phyloP scores from a whole-genome alignment of 176 grass and related monocot species.

The Dendrocalamus sinicus region DNA sequence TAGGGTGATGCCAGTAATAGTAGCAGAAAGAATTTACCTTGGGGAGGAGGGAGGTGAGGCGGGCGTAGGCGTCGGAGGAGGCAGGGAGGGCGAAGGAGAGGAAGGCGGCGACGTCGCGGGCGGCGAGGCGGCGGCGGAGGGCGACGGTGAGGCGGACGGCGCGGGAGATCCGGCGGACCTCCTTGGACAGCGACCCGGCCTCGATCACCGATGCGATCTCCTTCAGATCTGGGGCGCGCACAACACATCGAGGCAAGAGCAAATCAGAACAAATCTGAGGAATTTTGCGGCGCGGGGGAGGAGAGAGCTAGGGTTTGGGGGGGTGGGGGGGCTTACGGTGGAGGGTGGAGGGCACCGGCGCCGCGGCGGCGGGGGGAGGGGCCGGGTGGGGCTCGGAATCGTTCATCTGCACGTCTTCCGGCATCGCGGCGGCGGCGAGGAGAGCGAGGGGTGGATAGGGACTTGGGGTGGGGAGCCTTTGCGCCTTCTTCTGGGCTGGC shows the following conservation, averaged over 20 bases:
- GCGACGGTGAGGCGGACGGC: slow-evolving; percentile 75
- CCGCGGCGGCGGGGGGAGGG: background rate
- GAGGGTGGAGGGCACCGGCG: slow-evolving; percentile 29
- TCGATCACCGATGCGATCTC: slow-evolving; percentile 78
- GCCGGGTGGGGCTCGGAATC: slow-evolving; percentile 26
- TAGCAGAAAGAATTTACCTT: slow-evolving; percentile 39
- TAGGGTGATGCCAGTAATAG: background rate
- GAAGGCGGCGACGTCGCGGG: slow-evolving; percentile 57
- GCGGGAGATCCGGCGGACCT: slow-evolving; percentile 82
- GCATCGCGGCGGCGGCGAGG: slow-evolving; percentile 16
- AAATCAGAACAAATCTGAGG: background rate
- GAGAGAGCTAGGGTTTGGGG: slow-evolving; percentile 18
- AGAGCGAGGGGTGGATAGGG: background rate
- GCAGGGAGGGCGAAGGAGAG: slow-evolving; percentile 55
- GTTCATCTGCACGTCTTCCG: slow-evolving; percentile 52
- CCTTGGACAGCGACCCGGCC: slow-evolving; percentile 68
- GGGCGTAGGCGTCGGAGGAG: slow-evolving; percentile 63
- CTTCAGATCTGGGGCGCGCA: slow-evolving; percentile 63
- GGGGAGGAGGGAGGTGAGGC: slow-evolving; percentile 62
- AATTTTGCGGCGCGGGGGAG: background rate
- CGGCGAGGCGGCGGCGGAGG: slow-evolving; percentile 65
- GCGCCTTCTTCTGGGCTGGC: background rate
- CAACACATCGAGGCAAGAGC: background rate
- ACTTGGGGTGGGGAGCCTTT: background rate
- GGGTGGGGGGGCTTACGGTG: slow-evolving; percentile 35